A percentile compares a stretch with the other conserved stretches of the same genome.
These are phyloP conservation scores for Emmonsiellopsis sp. DNA, from an alignment of 2,329 filamentous ascomycete genomes.

Conservation along the genomic window DNA sequence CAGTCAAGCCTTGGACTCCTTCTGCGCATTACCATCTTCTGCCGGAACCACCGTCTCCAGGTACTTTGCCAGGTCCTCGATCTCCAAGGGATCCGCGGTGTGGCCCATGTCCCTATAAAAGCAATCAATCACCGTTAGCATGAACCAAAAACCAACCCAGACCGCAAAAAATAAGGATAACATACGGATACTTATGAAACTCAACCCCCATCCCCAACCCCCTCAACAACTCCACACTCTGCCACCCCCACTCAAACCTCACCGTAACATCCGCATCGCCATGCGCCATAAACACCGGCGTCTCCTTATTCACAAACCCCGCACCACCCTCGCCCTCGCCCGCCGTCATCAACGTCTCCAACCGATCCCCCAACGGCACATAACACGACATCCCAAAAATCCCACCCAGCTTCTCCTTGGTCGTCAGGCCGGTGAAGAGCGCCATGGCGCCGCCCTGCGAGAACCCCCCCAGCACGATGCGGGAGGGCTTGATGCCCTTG, in stretches of 20 bases:
- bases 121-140: neutral
- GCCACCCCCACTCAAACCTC: conserved; percentile 56
- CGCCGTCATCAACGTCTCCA: conserved; percentile 51
- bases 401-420: conserved; percentile 66
- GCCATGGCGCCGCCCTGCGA: conserved; percentile 79
- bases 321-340: conserved; percentile 29
- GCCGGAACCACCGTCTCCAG: conserved; percentile 45
- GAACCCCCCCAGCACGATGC: conserved; percentile 65
- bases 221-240: conserved; percentile 59
- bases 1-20: neutral
- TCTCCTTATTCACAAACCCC: conserved; percentile 62
- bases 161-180: conserved; percentile 9
- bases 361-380: conserved; percentile 59
- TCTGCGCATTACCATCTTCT: conserved; percentile 24
- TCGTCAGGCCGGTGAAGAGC: conserved; percentile 69
- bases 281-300: conserved; percentile 82
- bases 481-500: conserved; percentile 68
- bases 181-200: conserved; percentile 67
- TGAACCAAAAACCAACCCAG: conserved; percentile 38
- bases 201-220: conserved; percentile 63
- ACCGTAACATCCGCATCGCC: conserved; percentile 72
- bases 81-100: conserved; percentile 65
- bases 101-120: conserved; percentile 57
- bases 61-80: conserved; percentile 68
- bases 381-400: conserved; percentile 81